A percentile compares a stretch with the other conserved stretches of the same genome.
These are phyloP conservation scores for Rhodosporidiobolus sp. DNA, from an alignment of 768 basidiomycete genomes.

Conservation along the genomic window DNA sequence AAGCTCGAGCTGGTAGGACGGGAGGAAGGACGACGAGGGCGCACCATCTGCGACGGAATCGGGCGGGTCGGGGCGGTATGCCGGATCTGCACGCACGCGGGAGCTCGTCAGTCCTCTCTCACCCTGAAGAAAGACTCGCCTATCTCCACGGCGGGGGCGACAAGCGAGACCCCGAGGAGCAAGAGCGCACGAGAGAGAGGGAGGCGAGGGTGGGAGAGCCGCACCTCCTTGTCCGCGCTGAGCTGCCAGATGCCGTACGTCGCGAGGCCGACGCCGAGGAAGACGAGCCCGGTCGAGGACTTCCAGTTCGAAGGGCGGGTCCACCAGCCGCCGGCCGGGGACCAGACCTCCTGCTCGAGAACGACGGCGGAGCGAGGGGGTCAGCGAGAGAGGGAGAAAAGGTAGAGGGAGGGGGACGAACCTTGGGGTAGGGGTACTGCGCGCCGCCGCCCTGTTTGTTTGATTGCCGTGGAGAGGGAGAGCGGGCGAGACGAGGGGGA, in stretches of 20 bases:
- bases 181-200: no score
- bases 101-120: neutral
- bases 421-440: constrained; percentile 73
- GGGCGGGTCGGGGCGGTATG: constrained; percentile 61
- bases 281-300: constrained; percentile 71
- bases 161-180: no score
- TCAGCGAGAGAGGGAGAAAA: neutral
- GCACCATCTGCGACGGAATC: constrained; percentile 76
- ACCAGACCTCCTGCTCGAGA: constrained; percentile 79
- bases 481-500: neutral
- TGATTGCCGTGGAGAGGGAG: neutral
- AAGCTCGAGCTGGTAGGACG: constrained; percentile 9
- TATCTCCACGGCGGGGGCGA: neutral
- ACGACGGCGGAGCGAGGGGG: neutral
- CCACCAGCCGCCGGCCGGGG: constrained; percentile 97
- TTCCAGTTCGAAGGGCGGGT: constrained; percentile 84
- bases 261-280: constrained; percentile 64
- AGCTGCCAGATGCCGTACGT: constrained; percentile 67
- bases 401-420: constrained; percentile 4
- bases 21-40: constrained; percentile 46
- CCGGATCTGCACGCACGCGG: constrained; percentile 55
- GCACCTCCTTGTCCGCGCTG: constrained; percentile 76
- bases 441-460: constrained; percentile 39
- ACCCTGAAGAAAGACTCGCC: no score
- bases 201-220: constrained; percentile 39